These are phyloP conservation scores for Apostasia shenzhenica DNA, from an alignment of 106 monocot species.

Conservation along the genomic window DNA sequence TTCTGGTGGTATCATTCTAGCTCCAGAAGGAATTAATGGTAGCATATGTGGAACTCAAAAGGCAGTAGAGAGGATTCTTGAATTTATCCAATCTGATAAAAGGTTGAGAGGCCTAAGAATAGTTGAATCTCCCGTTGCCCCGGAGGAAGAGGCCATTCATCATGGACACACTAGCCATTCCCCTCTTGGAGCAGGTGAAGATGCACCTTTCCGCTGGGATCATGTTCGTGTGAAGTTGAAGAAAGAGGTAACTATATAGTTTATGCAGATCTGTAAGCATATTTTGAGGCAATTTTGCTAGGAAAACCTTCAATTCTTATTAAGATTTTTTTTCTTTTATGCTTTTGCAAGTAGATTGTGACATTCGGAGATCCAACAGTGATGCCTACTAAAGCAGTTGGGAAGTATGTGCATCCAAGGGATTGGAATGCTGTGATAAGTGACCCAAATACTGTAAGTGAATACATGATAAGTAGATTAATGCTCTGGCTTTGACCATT, in stretches of 20 bases:
- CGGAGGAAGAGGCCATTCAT: slow-evolving; percentile 94
- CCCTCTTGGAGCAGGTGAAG: slow-evolving; percentile 94
- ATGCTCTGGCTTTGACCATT: not conserved
- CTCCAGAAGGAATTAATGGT: slow-evolving; percentile 97
- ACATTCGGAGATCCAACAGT: slow-evolving; percentile 88
- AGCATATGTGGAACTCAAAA: slow-evolving; percentile 84
- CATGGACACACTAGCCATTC: slow-evolving; percentile 85
- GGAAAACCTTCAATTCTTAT: not conserved
- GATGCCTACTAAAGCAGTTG: slow-evolving; percentile 77
- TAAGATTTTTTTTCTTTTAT: not conserved
- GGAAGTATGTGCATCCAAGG: slow-evolving; percentile 76
- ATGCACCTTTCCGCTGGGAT: slow-evolving; percentile 98
- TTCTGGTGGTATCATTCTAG: slow-evolving; percentile 98
- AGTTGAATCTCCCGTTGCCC: slow-evolving; percentile 86
- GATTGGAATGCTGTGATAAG: slow-evolving; percentile 90
- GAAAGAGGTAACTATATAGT: slow-evolving; percentile 55
- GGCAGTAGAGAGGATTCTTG: slow-evolving; percentile 70
- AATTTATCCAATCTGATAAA: slow-evolving; percentile 71
- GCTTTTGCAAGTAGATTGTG: slow-evolving; percentile 53
- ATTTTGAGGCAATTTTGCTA: not conserved
- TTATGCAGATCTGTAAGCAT: too few relatives aligned
- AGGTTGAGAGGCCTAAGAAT: slow-evolving; percentile 66
- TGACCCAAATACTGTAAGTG: slow-evolving; percentile 87
- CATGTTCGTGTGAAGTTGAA: slow-evolving; percentile 97
- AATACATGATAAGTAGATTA: not conserved